Evolutionary conservation across 768 basidiomycete species (phyloP).

Genomic region (Naganishia vishniacii): DNA sequence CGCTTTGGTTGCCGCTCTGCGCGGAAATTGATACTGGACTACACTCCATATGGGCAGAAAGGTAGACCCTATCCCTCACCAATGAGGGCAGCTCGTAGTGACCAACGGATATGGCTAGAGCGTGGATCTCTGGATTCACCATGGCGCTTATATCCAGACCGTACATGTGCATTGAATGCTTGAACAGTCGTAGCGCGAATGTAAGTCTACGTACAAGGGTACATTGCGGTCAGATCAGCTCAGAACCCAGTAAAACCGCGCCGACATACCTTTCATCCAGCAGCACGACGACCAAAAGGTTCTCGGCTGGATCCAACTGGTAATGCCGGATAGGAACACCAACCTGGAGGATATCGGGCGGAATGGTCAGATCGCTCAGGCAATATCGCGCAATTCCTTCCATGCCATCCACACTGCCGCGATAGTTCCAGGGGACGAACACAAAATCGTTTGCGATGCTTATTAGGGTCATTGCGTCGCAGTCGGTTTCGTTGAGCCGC

Average conservation of each 20-base stretch:
- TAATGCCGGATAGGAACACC: background rate
- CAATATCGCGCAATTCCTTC: conserved; percentile 9
- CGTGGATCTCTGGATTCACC: too few species aligned
- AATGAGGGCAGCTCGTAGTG: background rate
- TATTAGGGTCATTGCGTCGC: conserved; percentile 7
- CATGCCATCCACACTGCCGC: conserved; percentile 5
- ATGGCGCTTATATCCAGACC: background rate
- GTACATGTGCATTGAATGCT: conserved; percentile 6
- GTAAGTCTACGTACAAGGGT: background rate
- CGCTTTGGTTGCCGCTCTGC: background rate
- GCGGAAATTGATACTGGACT: background rate
- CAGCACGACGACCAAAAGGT: background rate
- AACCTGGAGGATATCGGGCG: background rate
- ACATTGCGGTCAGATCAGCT: background rate
- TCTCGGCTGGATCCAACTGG: conserved; percentile 7
- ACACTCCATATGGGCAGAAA: conserved; percentile 13
- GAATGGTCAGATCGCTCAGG: background rate
- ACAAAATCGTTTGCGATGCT: conserved; percentile 1
- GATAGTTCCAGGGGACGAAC: conserved; percentile 14
- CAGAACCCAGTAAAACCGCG: background rate
- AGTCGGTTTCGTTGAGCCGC: background rate
- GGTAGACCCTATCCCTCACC: conserved; percentile 2
- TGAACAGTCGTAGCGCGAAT: background rate
- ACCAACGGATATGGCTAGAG: background rate
- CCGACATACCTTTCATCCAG: background rate